These are phyloP conservation scores for Cladosporium sp. DNA, from an alignment of 2,329 filamentous ascomycete species.

Conservation along the genomic window DNA sequence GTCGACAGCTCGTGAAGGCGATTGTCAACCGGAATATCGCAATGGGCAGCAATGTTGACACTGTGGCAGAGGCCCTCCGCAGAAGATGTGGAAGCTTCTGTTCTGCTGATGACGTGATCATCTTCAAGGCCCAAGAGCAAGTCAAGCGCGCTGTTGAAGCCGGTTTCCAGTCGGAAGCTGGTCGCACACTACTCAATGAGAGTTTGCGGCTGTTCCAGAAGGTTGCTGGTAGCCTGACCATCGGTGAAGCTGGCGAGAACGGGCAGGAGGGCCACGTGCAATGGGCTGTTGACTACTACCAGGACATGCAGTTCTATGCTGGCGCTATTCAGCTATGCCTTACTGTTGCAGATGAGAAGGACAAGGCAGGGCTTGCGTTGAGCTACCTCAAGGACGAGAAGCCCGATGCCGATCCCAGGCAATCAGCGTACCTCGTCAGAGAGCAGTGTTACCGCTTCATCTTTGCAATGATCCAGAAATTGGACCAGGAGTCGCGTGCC, in stretches of 20 bases:
- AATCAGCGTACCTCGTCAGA: conserved; percentile 67
- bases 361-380: conserved; percentile 82
- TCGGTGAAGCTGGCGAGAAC: conserved; percentile 35
- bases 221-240: conserved; percentile 79
- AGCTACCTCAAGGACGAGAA: conserved; percentile 85
- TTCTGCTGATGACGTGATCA: conserved; percentile 92
- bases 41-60: conserved; percentile 95
- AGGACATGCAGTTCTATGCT: conserved; percentile 83
- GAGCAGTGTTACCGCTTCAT: conserved; percentile 85
- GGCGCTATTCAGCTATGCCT: conserved; percentile 85
- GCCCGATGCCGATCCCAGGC: conserved; percentile 70
- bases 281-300: conserved; percentile 76
- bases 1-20: conserved; percentile 91
- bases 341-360: conserved; percentile 77
- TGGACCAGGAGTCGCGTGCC: conserved; percentile 70
- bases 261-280: conserved; percentile 67
- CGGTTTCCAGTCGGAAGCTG: conserved; percentile 71
- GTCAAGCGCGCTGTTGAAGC: conserved; percentile 85
- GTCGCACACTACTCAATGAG: conserved; percentile 80
- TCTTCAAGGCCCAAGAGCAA: conserved; percentile 97
- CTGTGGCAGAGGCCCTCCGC: conserved; percentile 89
- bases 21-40: conserved; percentile 98
- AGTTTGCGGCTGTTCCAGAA: conserved; percentile 85
- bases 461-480: conserved; percentile 73
- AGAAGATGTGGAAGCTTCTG: conserved; percentile 96